These are phyloP conservation scores for Tetracentron sinense DNA, from an alignment of 164 flowering plant species.

Conservation along the genomic window DNA sequence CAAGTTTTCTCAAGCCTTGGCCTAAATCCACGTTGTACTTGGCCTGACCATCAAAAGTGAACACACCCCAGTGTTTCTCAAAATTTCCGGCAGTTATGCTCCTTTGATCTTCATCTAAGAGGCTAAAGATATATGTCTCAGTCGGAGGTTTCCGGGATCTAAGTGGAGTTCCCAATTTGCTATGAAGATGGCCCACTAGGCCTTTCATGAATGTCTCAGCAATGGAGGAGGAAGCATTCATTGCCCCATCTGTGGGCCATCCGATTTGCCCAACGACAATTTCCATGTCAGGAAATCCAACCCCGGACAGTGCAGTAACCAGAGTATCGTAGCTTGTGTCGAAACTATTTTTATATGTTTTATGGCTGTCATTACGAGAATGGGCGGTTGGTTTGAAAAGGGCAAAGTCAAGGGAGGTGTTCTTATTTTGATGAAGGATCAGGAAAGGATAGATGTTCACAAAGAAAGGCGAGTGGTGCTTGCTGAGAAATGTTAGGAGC, in stretches of 20 bases:
- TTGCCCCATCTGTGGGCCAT: constrained; percentile 94
- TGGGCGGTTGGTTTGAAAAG: constrained; percentile 57
- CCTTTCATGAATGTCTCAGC: constrained; percentile 72
- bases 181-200: constrained; percentile 48
- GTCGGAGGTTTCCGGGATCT: constrained; percentile 50
- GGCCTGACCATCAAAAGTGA: constrained; percentile 92
- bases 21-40: constrained; percentile 64
- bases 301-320: constrained; percentile 49
- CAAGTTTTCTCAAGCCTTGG: constrained; percentile 42
- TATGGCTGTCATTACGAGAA: constrained; percentile 51
- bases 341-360: constrained; percentile 58
- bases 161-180: constrained; percentile 65
- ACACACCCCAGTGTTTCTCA: constrained; percentile 87
- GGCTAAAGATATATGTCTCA: constrained; percentile 60
- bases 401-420: constrained; percentile 53
- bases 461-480: constrained; percentile 68
- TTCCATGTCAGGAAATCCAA: constrained; percentile 57
- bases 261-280: constrained; percentile 68
- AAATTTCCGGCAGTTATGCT: constrained; percentile 51
- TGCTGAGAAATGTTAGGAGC: constrained; percentile 68
- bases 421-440: constrained; percentile 51
- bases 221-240: constrained; percentile 51
- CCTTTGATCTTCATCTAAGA: constrained; percentile 76
- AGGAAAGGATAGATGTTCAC: constrained; percentile 68
- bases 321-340: constrained; percentile 64